Evolutionary conservation across 441 rosid species (phyloP).

Genomic region (Croton setiger): DNA sequence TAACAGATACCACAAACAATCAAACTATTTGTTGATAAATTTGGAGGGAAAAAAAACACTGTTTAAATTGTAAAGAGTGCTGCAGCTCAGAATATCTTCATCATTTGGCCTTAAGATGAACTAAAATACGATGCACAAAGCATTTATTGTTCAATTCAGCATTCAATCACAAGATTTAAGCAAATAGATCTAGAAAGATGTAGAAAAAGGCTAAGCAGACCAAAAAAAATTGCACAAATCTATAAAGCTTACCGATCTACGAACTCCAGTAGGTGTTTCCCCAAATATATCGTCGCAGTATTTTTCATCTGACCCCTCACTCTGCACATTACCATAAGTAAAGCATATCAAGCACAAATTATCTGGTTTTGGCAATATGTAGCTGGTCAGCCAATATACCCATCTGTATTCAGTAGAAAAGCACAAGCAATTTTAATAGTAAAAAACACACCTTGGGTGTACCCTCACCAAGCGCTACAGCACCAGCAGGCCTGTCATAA

Average conservation of each 20-base stretch:
- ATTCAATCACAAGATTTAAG: neutral
- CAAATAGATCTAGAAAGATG: neutral
- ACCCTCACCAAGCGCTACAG: slow-evolving; percentile 91
- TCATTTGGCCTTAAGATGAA: neutral
- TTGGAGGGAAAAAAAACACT: too few species aligned
- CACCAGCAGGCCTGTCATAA: slow-evolving; percentile 41
- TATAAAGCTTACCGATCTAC: slow-evolving; percentile 49
- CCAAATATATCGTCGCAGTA: slow-evolving; percentile 96
- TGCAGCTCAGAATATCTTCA: too few species aligned
- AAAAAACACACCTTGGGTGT: slow-evolving; percentile 77
- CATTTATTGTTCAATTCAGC: neutral
- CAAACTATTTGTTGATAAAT: too few species aligned
- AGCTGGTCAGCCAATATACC: neutral
- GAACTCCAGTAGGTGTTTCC: slow-evolving; percentile 80
- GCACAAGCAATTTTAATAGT: neutral
- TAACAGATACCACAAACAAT: too few species aligned
- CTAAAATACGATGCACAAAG: neutral
- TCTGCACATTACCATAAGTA: slow-evolving; percentile 43
- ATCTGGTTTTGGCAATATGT: neutral
- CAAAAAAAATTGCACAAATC: neutral
- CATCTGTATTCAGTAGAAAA: neutral
- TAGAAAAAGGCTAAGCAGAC: neutral
- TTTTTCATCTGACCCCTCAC: slow-evolving; percentile 79
- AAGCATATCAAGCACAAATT: neutral
- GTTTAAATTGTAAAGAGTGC: too few species aligned